Percentiles rank a stretch among this genome's conserved stretches.
These are phyloP conservation scores for Boeremia exigua DNA, from an alignment of 2,329 filamentous ascomycete genomes.

Conservation along the genomic window DNA sequence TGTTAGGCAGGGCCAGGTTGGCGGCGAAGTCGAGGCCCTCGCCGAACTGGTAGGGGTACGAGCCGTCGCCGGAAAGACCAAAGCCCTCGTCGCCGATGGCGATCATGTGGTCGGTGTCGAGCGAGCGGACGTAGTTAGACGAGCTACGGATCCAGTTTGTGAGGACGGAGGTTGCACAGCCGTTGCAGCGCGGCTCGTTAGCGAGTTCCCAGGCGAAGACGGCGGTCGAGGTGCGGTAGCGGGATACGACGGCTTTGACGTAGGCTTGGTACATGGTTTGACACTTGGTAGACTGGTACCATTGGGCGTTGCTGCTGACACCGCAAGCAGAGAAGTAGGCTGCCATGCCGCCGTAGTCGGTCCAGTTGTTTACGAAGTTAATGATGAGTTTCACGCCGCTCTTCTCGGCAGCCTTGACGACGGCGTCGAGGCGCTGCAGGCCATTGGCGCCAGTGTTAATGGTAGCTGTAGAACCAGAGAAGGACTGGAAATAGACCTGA, in stretches of 20 bases:
- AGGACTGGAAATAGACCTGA: slow-evolving; percentile 62
- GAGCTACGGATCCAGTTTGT: slow-evolving; percentile 61
- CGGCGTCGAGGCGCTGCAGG: slow-evolving; percentile 57
- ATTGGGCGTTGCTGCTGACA: slow-evolving; percentile 58
- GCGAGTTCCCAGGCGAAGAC: slow-evolving; percentile 63
- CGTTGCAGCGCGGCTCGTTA: slow-evolving; percentile 53
- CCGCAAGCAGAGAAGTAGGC: slow-evolving; percentile 63
- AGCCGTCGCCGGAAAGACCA: slow-evolving; percentile 34
- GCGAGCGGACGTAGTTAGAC: slow-evolving; percentile 60
- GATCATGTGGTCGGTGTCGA: slow-evolving; percentile 62
- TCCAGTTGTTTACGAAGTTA: slow-evolving; percentile 65
- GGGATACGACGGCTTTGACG: slow-evolving; percentile 56
- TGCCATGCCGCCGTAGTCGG: slow-evolving; percentile 65
- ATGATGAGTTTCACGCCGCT: slow-evolving; percentile 61
- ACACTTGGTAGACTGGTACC: slow-evolving; percentile 55
- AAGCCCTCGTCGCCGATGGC: slow-evolving; percentile 60
- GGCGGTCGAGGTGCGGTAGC: slow-evolving; percentile 57
- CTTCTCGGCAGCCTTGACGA: slow-evolving; percentile 58
- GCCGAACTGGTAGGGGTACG: slow-evolving; percentile 48
- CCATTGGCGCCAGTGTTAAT: slow-evolving; percentile 57
- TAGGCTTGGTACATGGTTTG: slow-evolving; percentile 59
- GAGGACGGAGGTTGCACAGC: slow-evolving; percentile 49
- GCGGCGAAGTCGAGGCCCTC: slow-evolving; percentile 63
- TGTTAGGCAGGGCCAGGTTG: slow-evolving; percentile 55
- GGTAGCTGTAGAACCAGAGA: slow-evolving; percentile 54